Conservation (phyloP, 2,329 filamentous ascomycete genomes). For the Pseudogymnoascus sp. region DNA sequence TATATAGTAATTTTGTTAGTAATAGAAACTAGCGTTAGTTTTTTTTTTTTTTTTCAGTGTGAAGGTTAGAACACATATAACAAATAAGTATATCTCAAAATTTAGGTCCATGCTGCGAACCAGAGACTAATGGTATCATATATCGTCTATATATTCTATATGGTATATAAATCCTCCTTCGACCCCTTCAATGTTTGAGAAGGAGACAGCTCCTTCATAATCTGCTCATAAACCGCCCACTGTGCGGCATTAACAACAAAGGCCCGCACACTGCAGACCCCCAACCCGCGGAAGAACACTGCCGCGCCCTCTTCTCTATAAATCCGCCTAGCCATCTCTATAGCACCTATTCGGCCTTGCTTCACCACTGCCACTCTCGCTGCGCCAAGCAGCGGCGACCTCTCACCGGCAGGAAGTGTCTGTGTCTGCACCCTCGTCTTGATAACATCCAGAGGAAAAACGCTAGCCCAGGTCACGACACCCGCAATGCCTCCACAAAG, state of each 20-base stretch:
- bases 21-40: not conserved
- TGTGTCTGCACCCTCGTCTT: conserved; percentile 90
- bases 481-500: conserved; percentile 83
- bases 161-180: not conserved
- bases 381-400: conserved; percentile 27
- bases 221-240: conserved; percentile 88
- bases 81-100: too few species aligned
- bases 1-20: not conserved
- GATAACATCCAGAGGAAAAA: conserved; percentile 86
- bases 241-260: conserved; percentile 91
- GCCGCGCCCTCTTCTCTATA: conserved; percentile 55
- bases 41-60: not conserved
- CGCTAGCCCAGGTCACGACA: conserved; percentile 77
- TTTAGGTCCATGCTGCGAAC: not conserved
- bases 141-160: conserved; percentile 6
- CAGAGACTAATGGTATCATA: not conserved
- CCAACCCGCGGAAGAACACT: conserved; percentile 66
- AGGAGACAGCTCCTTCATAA: conserved; percentile 52
- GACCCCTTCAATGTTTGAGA: not conserved
- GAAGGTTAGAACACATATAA: not conserved
- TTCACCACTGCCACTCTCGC: conserved; percentile 15
- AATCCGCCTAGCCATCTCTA: conserved; percentile 56
- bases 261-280: conserved; percentile 74
- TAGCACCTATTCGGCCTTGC: conserved; percentile 39
- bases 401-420: conserved; percentile 23